Evolutionary conservation across 2,329 filamentous ascomycete species (phyloP), one percentile per base, ranked within the genome.

Genomic region (Sclerotinia minor): DNA sequence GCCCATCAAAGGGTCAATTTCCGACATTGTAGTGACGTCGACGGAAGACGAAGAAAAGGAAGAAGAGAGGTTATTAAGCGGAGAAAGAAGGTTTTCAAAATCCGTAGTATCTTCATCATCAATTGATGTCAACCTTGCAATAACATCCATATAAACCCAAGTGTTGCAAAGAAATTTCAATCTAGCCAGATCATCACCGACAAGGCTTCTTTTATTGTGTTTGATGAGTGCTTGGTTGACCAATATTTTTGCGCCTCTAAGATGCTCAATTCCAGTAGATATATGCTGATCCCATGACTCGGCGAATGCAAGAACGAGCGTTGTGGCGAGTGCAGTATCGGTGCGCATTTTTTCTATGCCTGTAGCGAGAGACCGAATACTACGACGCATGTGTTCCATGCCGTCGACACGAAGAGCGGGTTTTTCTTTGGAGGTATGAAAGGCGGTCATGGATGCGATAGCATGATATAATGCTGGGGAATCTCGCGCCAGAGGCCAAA

Each of bases 81-180:
- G 79, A 60, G 69, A 68, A 24, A 83, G 72, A 7, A 83, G 79
- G 53, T 80, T 79, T 44, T 85, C 81, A 67, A 86, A 84, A 72
- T 86, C 83, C 58, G 82, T 81, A 3, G 81, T 81, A 17, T 86
- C 84, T 32, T 85, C 84, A 6, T 74, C 72, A 45, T 77, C 74
- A 3, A 85, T 78, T 3, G 87, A 87, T 0, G 88, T 91, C 60
- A 92, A 79, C 19, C 88, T 84, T 32, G 89, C 86, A 70, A 91
- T 88, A 38, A 91, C 89, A 75, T 91, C 88, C 84, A 91, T 89
- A 73, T 91, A 92, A 9, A 91, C 83, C 86, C 87, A 91, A 4
- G 91, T 87, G 74, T 90, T 91, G 78, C 87, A 89, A 24, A 92
- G 79, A 72, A 91, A 91, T 67, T 85, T 85, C 32, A 91, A 79